These are phyloP conservation scores for Candolleomyces aberdarensis DNA, from an alignment of 768 basidiomycete genomes.

Conservation along the genomic window DNA sequence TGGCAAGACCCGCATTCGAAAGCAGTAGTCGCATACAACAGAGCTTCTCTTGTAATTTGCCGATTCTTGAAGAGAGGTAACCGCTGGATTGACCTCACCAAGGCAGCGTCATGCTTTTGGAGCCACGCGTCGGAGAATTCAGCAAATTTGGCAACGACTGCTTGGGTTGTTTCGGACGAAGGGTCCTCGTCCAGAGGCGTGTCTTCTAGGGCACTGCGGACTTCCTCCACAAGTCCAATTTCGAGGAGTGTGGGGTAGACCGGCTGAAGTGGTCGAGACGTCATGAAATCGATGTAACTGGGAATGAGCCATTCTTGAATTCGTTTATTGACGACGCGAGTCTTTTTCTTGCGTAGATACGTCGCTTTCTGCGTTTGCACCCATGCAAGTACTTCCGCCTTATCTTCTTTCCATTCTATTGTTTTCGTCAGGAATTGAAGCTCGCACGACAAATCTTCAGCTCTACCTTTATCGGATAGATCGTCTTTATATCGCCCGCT, in stretches of 20 bases:
- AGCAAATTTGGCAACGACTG: not conserved
- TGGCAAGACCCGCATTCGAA: not conserved
- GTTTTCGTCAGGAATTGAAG: no score
- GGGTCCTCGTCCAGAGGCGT: not conserved
- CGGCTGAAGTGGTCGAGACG: not conserved
- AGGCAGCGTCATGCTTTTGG: not conserved
- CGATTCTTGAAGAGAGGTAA: not conserved
- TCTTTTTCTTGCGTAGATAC: not conserved
- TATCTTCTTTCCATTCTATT: not conserved
- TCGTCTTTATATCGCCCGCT: not conserved
- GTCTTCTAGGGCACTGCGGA: not conserved
- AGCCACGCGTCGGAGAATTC: not conserved
- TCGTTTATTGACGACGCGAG: not conserved
- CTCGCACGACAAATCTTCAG: no score
- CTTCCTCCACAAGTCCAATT: not conserved
- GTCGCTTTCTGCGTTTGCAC: not conserved
- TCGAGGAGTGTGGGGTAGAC: not conserved
- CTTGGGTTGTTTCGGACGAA: not conserved
- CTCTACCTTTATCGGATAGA: no score
- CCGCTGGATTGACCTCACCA: not conserved
- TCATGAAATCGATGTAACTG: not conserved
- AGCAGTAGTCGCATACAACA: not conserved
- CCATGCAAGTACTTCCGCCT: not conserved
- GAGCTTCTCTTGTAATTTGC: not conserved
- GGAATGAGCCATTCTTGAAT: not conserved